phyloP scores from a whole-genome alignment of 2,329 filamentous ascomycete species.

The Cladosporium colombiae region DNA sequence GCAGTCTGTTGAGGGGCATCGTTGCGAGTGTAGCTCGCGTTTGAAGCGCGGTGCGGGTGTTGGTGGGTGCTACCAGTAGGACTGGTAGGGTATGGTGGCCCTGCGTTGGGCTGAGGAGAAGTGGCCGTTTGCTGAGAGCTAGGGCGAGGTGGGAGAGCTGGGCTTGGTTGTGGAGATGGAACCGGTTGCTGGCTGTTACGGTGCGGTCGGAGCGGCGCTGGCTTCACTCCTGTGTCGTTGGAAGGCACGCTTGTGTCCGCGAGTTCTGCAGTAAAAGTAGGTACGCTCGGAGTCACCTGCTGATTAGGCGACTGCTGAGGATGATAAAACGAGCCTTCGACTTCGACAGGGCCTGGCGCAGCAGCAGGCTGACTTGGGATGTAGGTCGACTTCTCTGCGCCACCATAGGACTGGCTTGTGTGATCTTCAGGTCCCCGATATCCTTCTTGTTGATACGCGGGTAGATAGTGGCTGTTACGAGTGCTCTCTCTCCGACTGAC shows the following conservation, averaged over 20 bases:
- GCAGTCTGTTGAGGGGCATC: slow-evolving; percentile 14
- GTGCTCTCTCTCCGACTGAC: slow-evolving; percentile 25
- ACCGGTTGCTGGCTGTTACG: slow-evolving; percentile 10
- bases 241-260: slow-evolving; percentile 20
- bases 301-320: slow-evolving; percentile 32
- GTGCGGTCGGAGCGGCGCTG: slow-evolving; percentile 17
- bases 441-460: slow-evolving; percentile 32
- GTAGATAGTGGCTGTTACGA: slow-evolving; percentile 24
- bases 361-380: slow-evolving; percentile 28
- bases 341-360: slow-evolving; percentile 40
- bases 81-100: slow-evolving; percentile 18
- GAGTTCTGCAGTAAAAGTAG: slow-evolving; percentile 32
- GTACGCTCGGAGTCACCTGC: slow-evolving; percentile 19
- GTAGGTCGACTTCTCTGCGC: slow-evolving; percentile 27
- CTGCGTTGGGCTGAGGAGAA: slow-evolving; percentile 16
- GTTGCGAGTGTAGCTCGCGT: slow-evolving; percentile 18
- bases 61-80: slow-evolving; percentile 16
- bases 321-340: slow-evolving; percentile 46
- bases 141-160: slow-evolving; percentile 5
- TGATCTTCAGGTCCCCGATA: slow-evolving; percentile 30
- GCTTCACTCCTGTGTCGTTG: slow-evolving; percentile 16
- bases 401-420: slow-evolving; percentile 20
- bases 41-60: slow-evolving; percentile 17
- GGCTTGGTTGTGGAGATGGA: slow-evolving; percentile 15
- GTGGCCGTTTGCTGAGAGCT: slow-evolving; percentile 3